Percentiles rank a stretch among this genome's conserved stretches.
Conservation (phyloP, 1,139 yeast species). For the Debaryomyces subglobosus region DNA sequence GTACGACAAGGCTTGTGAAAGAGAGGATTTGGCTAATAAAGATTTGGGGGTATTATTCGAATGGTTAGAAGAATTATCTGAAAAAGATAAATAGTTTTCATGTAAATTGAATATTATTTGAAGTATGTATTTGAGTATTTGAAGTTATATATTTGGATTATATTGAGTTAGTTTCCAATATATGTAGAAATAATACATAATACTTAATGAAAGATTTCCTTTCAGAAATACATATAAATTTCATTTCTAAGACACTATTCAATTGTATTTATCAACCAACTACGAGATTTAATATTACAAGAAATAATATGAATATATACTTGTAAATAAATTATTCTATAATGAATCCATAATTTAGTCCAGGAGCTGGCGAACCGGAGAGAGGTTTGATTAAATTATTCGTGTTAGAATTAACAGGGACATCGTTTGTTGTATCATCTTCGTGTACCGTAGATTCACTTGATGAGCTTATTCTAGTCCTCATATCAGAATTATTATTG, state of each 20-base stretch:
- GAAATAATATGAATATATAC: too few relatives aligned
- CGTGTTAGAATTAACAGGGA: slow-evolving; percentile 6
- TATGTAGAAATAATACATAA: neutral
- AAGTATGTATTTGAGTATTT: neutral
- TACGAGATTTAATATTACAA: too few relatives aligned
- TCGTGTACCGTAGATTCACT: slow-evolving; percentile 3
- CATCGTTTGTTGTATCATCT: slow-evolving; percentile 6
- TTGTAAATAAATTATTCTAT: slow-evolving; percentile 14
- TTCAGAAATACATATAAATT: too few relatives aligned
- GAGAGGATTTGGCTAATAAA: slow-evolving; percentile 43
- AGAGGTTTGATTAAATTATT: slow-evolving; percentile 5
- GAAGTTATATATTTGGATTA: neutral
- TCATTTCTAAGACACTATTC: too few relatives aligned
- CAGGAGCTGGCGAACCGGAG: slow-evolving; percentile 16
- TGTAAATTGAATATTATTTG: neutral
- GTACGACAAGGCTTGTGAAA: slow-evolving; percentile 51
- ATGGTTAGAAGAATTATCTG: slow-evolving; percentile 36
- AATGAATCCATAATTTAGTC: slow-evolving; percentile 24
- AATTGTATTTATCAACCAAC: too few relatives aligned
- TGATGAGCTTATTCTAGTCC: slow-evolving; percentile 9
- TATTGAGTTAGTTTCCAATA: neutral
- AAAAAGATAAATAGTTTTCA: slow-evolving; percentile 3
- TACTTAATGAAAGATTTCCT: too few relatives aligned
- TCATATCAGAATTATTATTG: slow-evolving; percentile 9
- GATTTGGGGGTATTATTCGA: slow-evolving; percentile 52